phyloP scores from a whole-genome alignment of 345 rosid species.

The Acer yangbiense region DNA sequence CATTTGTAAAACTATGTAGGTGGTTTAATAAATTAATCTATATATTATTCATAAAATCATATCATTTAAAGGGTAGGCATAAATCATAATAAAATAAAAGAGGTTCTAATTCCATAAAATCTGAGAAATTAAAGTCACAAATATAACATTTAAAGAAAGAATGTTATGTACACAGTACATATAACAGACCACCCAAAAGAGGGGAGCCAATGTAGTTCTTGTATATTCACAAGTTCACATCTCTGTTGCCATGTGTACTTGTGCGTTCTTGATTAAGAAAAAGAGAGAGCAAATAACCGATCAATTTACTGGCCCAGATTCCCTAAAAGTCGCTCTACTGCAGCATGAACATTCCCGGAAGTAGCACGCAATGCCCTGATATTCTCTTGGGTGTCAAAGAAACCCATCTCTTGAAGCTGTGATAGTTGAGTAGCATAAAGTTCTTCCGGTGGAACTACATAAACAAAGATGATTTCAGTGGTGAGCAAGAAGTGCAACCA shows the following conservation, averaged over 20 bases:
- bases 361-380: constrained; percentile 66
- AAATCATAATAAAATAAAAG: too few species aligned
- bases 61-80: too few species aligned
- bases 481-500: background rate
- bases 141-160: background rate
- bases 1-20: too few species aligned
- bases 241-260: background rate
- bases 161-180: background rate
- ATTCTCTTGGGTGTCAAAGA: constrained; percentile 74
- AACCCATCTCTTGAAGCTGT: constrained; percentile 91
- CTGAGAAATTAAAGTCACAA: background rate
- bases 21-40: too few species aligned
- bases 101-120: background rate
- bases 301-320: constrained; percentile 44
- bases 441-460: constrained; percentile 67
- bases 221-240: background rate
- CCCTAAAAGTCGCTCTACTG: constrained; percentile 78
- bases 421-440: constrained; percentile 68
- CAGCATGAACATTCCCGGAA: constrained; percentile 79
- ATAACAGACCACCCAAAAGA: background rate
- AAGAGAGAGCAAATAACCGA: background rate
- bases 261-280: background rate
- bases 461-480: constrained; percentile 1
- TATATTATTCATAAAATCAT: too few species aligned
- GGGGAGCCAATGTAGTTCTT: background rate